Percentiles rank a stretch among this genome's conserved stretches.
Evolutionary conservation across 75 land plant genomes (phyloP).

Genomic region (Chamaecyparis obtusa): DNA sequence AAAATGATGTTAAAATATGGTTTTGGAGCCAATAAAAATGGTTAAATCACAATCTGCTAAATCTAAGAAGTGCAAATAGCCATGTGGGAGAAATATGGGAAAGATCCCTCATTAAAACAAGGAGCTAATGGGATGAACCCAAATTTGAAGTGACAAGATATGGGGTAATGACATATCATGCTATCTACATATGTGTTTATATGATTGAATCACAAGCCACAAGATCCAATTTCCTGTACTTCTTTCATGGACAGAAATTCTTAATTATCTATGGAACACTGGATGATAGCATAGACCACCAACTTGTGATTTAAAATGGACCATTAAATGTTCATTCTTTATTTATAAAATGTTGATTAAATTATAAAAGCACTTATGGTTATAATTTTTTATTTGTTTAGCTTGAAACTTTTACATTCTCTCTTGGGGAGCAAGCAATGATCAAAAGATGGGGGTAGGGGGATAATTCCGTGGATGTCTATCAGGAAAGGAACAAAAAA

Average conservation of each 20-base stretch:
- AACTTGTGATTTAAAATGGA: constrained; percentile 1
- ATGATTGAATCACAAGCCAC: too few relatives aligned
- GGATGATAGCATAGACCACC: too few relatives aligned
- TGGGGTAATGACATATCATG: not conserved
- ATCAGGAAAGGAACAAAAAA: not conserved
- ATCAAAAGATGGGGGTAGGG: not conserved
- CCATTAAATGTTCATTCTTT: not conserved
- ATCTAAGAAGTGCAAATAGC: not conserved
- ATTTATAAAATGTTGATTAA: not conserved
- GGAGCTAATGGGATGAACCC: not conserved
- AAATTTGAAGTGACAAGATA: not conserved
- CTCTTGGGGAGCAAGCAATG: not conserved
- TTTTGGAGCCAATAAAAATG: not conserved
- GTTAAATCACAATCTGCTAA: not conserved
- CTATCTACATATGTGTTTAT: not conserved
- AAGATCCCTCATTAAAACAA: not conserved
- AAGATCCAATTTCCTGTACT: too few relatives aligned
- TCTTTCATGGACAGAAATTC: not conserved
- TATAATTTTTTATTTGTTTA: not conserved
- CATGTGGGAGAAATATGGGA: not conserved
- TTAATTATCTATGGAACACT: not conserved
- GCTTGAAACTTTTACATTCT: not conserved
- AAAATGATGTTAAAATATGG: not conserved
- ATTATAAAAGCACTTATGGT: not conserved
- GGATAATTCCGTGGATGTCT: not conserved